phyloP scores from a whole-genome alignment of 305 asterid genomes.

The Fraxinus paxiana region DNA sequence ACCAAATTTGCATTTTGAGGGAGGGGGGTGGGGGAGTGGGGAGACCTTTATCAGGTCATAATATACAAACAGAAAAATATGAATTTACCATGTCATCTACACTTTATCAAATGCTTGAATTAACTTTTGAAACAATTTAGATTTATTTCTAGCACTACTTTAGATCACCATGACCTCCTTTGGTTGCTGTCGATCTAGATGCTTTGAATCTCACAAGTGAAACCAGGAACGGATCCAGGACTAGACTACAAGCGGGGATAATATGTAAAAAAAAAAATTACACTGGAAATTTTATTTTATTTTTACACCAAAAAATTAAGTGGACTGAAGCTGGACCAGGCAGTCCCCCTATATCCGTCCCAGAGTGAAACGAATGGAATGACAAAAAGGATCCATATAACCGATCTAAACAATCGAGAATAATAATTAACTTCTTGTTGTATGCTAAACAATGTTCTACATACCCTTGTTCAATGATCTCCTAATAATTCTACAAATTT shows the following conservation, averaged over 20 bases:
- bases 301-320: too few relatives aligned
- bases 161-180: not conserved
- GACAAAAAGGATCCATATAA: not conserved
- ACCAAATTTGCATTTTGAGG: not conserved
- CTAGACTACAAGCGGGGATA: too few relatives aligned
- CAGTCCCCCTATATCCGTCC: too few relatives aligned
- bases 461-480: not conserved
- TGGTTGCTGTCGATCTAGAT: not conserved
- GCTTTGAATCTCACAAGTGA: not conserved
- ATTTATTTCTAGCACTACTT: not conserved
- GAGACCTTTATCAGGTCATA: not conserved
- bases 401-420: not conserved
- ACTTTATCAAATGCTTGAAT: not conserved
- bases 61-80: not conserved
- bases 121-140: not conserved
- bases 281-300: too few relatives aligned
- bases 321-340: too few relatives aligned
- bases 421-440: not conserved
- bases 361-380: not conserved
- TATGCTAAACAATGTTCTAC: not conserved
- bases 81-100: not conserved
- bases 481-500: constrained; percentile 11
- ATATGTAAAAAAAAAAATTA: too few relatives aligned
- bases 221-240: too few relatives aligned
- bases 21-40: too few relatives aligned